Evolutionary conservation across 2,329 filamentous ascomycete genomes (phyloP).

Genomic region (Aspergillus sp.): DNA sequence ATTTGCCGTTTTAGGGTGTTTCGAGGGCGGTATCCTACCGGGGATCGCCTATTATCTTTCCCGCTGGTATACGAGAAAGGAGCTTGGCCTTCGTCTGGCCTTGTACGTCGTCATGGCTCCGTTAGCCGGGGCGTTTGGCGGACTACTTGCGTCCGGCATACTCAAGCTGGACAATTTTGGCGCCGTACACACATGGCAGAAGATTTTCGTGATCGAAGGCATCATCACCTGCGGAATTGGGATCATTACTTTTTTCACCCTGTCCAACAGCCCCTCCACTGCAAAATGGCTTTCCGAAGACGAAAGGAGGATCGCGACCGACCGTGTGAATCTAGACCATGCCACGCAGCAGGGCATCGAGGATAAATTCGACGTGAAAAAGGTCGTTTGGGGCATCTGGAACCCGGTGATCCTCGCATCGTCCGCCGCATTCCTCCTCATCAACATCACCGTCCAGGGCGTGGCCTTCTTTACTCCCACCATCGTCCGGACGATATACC

Average conservation of each 20-base stretch:
- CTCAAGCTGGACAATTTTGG: slow-evolving; percentile 60
- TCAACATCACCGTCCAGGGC: slow-evolving; percentile 70
- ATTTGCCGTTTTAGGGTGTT: slow-evolving; percentile 51
- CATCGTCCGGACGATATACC: slow-evolving; percentile 68
- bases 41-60: slow-evolving; percentile 72
- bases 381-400: slow-evolving; percentile 61
- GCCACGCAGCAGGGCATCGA: slow-evolving; percentile 61
- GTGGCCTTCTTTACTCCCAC: slow-evolving; percentile 69
- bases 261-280: slow-evolving; percentile 68
- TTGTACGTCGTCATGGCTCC: slow-evolving; percentile 70
- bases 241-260: slow-evolving; percentile 60
- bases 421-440: slow-evolving; percentile 59
- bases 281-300: slow-evolving; percentile 64
- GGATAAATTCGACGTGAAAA: slow-evolving; percentile 60
- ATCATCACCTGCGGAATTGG: slow-evolving; percentile 59
- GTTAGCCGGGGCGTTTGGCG: slow-evolving; percentile 68
- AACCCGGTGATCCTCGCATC: slow-evolving; percentile 60
- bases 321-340: slow-evolving; percentile 67
- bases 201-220: slow-evolving; percentile 72
- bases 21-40: slow-evolving; percentile 72
- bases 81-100: slow-evolving; percentile 65
- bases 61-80: slow-evolving; percentile 67
- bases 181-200: slow-evolving; percentile 58
- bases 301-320: slow-evolving; percentile 65
- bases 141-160: slow-evolving; percentile 63